phyloP scores from a whole-genome alignment of 1,284 basidiomycete genomes.

The Tremellales sp. region DNA sequence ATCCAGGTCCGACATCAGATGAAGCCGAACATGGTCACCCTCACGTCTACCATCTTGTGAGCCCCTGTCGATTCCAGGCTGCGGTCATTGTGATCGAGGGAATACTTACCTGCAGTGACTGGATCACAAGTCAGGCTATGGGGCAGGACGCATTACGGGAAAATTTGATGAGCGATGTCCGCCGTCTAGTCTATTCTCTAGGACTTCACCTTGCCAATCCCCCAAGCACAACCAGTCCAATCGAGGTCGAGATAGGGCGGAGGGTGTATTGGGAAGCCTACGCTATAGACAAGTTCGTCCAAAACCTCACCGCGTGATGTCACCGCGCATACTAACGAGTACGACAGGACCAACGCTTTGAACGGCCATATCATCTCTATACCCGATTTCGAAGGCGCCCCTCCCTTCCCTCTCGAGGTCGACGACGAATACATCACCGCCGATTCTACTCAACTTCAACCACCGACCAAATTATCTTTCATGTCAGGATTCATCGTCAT shows the following conservation, averaged over 20 bases:
- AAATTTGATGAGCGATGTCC: background rate
- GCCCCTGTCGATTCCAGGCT: background rate
- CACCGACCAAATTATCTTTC: slow-evolving; percentile 9
- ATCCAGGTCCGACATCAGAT: background rate
- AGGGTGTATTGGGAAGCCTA: slow-evolving; percentile 41
- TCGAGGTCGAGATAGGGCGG: slow-evolving; percentile 23
- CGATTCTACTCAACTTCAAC: slow-evolving; percentile 19
- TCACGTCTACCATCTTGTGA: background rate
- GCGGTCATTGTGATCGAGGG: background rate
- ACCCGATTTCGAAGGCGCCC: slow-evolving; percentile 17
- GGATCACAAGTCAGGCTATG: background rate
- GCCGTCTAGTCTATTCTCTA: background rate
- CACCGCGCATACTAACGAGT: background rate
- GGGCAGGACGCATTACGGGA: background rate
- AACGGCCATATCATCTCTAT: slow-evolving; percentile 24
- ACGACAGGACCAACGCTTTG: slow-evolving; percentile 23
- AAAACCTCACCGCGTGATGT: background rate
- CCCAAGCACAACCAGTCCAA: background rate
- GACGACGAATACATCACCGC: slow-evolving; percentile 31
- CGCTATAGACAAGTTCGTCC: slow-evolving; percentile 31
- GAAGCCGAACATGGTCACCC: background rate
- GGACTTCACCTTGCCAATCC: background rate
- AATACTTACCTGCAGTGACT: background rate
- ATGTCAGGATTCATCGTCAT: slow-evolving; percentile 38
- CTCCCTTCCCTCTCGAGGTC: slow-evolving; percentile 19